Evolutionary conservation across 169 alveolate genomes (phyloP).

Genomic region (Plasmodium relictum): DNA sequence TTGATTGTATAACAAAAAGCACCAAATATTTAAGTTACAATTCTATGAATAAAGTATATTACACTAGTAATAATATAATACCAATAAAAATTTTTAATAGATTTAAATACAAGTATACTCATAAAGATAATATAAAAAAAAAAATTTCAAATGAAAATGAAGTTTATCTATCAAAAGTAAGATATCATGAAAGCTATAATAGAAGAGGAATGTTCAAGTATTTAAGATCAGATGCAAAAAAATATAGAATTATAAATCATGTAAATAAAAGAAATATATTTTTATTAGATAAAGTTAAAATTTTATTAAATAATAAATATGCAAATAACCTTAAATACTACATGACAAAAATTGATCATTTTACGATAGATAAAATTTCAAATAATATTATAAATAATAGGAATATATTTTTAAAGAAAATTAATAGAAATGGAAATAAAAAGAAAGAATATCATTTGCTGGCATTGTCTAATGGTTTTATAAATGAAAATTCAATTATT

Average conservation of each 20-base stretch:
- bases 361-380: no score
- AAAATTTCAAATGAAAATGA: background rate
- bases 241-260: no score
- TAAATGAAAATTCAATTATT: no score
- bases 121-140: background rate
- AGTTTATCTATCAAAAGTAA: background rate
- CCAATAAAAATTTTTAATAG: background rate
- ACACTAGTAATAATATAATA: background rate
- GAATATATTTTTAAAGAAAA: background rate
- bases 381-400: no score
- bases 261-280: no score
- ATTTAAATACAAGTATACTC: background rate
- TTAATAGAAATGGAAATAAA: background rate
- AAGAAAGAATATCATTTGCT: background rate
- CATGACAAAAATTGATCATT: no score
- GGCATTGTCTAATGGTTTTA: no score
- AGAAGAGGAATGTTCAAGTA: no score
- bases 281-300: no score
- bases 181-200: background rate
- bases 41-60: background rate
- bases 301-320: no score
- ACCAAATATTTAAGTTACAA: background rate
- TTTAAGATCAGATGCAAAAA: no score
- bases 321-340: no score
- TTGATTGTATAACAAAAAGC: conserved; percentile 2